These are phyloP conservation scores for Papiliotrema laurentii DNA, from an alignment of 1,284 basidiomycete genomes.

Conservation along the genomic window DNA sequence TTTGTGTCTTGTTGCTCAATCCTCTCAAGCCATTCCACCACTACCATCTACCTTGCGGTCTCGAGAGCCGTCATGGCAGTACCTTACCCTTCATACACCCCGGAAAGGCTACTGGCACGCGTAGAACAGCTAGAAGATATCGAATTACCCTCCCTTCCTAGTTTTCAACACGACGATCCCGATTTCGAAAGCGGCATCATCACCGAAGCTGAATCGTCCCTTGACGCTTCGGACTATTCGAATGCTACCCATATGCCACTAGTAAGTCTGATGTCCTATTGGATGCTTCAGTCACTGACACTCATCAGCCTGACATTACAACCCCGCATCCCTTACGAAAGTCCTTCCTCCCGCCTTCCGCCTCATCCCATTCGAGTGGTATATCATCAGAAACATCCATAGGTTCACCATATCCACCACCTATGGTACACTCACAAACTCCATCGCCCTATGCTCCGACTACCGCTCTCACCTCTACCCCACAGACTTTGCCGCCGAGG, in stretches of 20 bases:
- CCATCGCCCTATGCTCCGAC: slow-evolving; percentile 19
- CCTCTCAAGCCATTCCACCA: background rate
- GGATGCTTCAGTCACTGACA: background rate
- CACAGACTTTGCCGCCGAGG: slow-evolving; percentile 15
- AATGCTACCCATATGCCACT: background rate
- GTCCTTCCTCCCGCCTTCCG: slow-evolving; percentile 6
- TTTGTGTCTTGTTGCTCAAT: slow-evolving; percentile 6
- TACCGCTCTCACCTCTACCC: slow-evolving; percentile 28
- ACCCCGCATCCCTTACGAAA: slow-evolving; percentile 30
- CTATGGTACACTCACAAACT: slow-evolving; percentile 1
- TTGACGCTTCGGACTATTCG: slow-evolving; percentile 4
- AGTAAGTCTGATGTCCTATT: background rate
- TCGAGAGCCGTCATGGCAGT: slow-evolving; percentile 20
- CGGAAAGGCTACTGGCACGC: slow-evolving; percentile 33
- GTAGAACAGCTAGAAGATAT: slow-evolving; percentile 41
- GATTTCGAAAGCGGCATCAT: slow-evolving; percentile 27
- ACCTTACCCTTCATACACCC: slow-evolving; percentile 28
- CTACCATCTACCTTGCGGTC: background rate
- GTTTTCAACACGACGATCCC: slow-evolving; percentile 33
- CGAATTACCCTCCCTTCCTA: slow-evolving; percentile 43
- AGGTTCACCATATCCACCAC: slow-evolving; percentile 29
- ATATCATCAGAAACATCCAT: slow-evolving; percentile 17
- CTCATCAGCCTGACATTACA: slow-evolving; percentile 13
- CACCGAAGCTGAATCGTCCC: slow-evolving; percentile 1
- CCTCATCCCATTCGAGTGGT: slow-evolving; percentile 5